These are phyloP conservation scores for Agrocybe praecox DNA, from an alignment of 768 basidiomycete genomes.

Conservation along the genomic window DNA sequence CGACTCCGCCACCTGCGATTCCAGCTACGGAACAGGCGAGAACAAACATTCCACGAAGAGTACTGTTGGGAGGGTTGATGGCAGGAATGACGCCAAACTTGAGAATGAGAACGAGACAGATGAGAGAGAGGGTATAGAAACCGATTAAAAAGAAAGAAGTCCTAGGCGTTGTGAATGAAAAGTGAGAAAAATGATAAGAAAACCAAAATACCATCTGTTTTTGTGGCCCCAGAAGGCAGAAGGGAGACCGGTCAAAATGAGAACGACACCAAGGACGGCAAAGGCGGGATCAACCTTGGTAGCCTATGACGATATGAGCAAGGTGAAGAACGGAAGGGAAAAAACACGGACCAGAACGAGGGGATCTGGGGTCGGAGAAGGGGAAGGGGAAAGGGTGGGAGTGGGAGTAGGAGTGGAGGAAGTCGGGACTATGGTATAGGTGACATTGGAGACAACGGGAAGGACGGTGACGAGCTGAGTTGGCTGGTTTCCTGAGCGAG, in stretches of 20 bases:
- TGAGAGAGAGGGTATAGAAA: slow-evolving; percentile 85
- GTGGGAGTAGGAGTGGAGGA: slow-evolving; percentile 37
- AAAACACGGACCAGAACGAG: slow-evolving; percentile 36
- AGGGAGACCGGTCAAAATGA: slow-evolving; percentile 88
- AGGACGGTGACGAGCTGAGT: slow-evolving; percentile 55
- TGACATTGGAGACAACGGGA: slow-evolving; percentile 66
- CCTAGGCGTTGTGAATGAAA: slow-evolving; percentile 46
- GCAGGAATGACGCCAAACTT: slow-evolving; percentile 87
- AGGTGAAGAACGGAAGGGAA: background rate
- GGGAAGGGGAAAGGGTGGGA: slow-evolving; percentile 41
- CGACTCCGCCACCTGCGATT: slow-evolving; percentile 78
- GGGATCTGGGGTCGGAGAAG: slow-evolving; percentile 46
- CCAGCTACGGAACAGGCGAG: slow-evolving; percentile 81
- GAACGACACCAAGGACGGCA: slow-evolving; percentile 83
- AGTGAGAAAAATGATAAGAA: slow-evolving; percentile 14
- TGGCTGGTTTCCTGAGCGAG: slow-evolving; percentile 49
- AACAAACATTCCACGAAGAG: slow-evolving; percentile 88
- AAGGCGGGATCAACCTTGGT: slow-evolving; percentile 87
- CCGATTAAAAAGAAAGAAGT: slow-evolving; percentile 93
- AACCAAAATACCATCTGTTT: slow-evolving; percentile 78
- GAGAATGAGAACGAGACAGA: slow-evolving; percentile 86
- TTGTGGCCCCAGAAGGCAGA: slow-evolving; percentile 94
- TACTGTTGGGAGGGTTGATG: slow-evolving; percentile 76
- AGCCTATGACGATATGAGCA: slow-evolving; percentile 41
- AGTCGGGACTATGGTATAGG: slow-evolving; percentile 53